Evolutionary conservation across 2,329 filamentous ascomycete genomes (phyloP).

Genomic region (Alternaria tenuissima): DNA sequence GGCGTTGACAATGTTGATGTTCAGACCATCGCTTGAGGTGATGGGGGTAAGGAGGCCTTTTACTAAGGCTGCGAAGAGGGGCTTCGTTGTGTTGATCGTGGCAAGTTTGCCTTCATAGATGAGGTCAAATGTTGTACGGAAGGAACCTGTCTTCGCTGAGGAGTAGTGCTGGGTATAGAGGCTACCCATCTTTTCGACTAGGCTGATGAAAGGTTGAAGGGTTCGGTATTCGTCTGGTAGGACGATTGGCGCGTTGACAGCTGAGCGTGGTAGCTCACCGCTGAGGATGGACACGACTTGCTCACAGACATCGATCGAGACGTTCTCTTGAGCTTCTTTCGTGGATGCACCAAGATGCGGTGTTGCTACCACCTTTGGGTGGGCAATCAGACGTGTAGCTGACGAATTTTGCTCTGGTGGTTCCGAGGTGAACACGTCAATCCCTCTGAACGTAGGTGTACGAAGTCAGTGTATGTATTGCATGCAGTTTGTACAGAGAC

Average conservation of each 20-base stretch:
- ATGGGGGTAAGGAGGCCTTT: slow-evolving; percentile 78
- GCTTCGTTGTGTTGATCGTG: slow-evolving; percentile 75
- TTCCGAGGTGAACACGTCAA: slow-evolving; percentile 82
- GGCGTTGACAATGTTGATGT: slow-evolving; percentile 86
- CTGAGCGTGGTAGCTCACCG: slow-evolving; percentile 76
- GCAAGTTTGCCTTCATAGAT: slow-evolving; percentile 80
- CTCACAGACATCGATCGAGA: slow-evolving; percentile 81
- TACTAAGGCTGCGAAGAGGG: slow-evolving; percentile 78
- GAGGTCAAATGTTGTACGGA: slow-evolving; percentile 76
- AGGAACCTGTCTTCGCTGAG: slow-evolving; percentile 49
- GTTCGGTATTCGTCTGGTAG: slow-evolving; percentile 81
- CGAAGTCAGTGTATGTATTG: no score
- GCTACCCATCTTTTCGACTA: slow-evolving; percentile 81
- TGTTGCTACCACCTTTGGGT: slow-evolving; percentile 77
- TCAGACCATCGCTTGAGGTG: slow-evolving; percentile 69
- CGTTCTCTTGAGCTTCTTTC: slow-evolving; percentile 83
- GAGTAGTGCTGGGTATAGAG: slow-evolving; percentile 81
- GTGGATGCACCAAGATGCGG: slow-evolving; percentile 84
- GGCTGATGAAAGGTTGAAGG: slow-evolving; percentile 76
- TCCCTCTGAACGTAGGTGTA: slow-evolving; percentile 52
- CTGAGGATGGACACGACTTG: slow-evolving; percentile 78
- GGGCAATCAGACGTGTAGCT: slow-evolving; percentile 69
- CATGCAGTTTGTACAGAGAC: no score
- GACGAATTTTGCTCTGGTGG: slow-evolving; percentile 68
- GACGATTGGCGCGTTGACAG: slow-evolving; percentile 84